phyloP scores from a whole-genome alignment of 116 monocot genomes.

The Trichopus zeylanicus region DNA sequence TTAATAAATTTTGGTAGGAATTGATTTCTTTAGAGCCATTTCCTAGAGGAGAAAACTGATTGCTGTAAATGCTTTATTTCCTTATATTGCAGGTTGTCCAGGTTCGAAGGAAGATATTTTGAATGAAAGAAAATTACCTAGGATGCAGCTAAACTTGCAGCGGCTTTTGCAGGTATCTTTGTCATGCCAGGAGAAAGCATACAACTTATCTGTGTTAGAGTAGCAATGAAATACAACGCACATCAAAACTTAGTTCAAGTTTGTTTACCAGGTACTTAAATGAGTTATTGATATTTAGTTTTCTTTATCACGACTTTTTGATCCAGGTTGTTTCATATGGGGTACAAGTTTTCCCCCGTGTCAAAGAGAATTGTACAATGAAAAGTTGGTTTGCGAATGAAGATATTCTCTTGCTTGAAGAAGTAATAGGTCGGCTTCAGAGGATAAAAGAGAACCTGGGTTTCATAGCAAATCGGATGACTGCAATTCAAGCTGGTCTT shows the following conservation, averaged over 20 bases:
- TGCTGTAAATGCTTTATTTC: not conserved
- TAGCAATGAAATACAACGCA: too few relatives aligned
- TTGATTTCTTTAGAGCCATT: too few relatives aligned
- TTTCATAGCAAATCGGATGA: conserved; percentile 73
- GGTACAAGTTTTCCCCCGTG: conserved; percentile 87
- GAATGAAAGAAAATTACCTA: conserved; percentile 84
- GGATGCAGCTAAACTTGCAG: conserved; percentile 91
- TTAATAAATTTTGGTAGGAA: too few relatives aligned
- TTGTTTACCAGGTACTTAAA: too few relatives aligned
- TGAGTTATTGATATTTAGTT: not conserved
- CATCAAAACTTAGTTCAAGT: too few relatives aligned
- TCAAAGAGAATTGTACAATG: conserved; percentile 79
- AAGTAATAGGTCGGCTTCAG: conserved; percentile 66
- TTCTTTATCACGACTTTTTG: not conserved
- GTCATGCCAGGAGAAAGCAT: too few relatives aligned
- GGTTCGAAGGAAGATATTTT: conserved; percentile 83
- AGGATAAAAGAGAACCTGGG: conserved; percentile 81
- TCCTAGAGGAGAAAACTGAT: too few relatives aligned
- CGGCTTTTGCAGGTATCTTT: conserved; percentile 71
- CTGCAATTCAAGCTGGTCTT: conserved; percentile 77
- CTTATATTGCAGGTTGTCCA: conserved; percentile 54
- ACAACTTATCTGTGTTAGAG: too few relatives aligned
- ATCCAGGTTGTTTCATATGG: conserved; percentile 78
- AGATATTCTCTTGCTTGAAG: conserved; percentile 64
- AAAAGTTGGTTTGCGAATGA: conserved; percentile 72